These are phyloP conservation scores for Lachancea meyersii DNA, from an alignment of 805 yeast species.

Conservation along the genomic window DNA sequence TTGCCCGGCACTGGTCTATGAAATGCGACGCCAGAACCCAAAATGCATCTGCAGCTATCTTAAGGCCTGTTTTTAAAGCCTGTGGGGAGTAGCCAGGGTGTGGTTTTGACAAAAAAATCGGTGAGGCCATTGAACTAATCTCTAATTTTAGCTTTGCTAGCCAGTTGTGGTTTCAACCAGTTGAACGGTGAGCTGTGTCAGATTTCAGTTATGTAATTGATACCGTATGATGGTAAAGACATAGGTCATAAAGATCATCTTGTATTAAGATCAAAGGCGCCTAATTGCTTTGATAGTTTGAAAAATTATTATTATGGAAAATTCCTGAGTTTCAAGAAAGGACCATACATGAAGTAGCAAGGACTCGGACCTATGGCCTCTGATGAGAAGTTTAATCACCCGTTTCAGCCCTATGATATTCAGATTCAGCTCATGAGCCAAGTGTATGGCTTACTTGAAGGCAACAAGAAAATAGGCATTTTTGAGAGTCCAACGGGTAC, in stretches of 20 bases:
- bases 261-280: neutral
- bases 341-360: neutral
- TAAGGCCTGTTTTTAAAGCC: constrained; percentile 48
- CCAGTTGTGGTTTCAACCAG: too few species aligned
- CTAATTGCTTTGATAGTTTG: neutral
- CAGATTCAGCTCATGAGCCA: constrained; percentile 72
- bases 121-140: constrained; percentile 47
- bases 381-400: constrained; percentile 51
- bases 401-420: constrained; percentile 73
- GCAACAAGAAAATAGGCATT: constrained; percentile 58
- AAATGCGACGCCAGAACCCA: constrained; percentile 44
- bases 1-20: constrained; percentile 1
- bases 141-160: too few species aligned
- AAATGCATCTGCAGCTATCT: constrained; percentile 45
- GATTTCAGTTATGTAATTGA: too few species aligned
- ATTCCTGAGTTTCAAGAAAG: neutral
- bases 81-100: constrained; percentile 46
- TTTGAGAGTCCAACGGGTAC: constrained; percentile 95
- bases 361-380: neutral
- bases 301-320: neutral
- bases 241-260: neutral
- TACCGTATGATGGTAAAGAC: neutral
- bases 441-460: constrained; percentile 53
- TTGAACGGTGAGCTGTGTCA: too few species aligned
- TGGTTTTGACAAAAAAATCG: constrained; percentile 51